phyloP scores from a whole-genome alignment of 1,284 basidiomycete genomes.

The Leccinum proliferum region DNA sequence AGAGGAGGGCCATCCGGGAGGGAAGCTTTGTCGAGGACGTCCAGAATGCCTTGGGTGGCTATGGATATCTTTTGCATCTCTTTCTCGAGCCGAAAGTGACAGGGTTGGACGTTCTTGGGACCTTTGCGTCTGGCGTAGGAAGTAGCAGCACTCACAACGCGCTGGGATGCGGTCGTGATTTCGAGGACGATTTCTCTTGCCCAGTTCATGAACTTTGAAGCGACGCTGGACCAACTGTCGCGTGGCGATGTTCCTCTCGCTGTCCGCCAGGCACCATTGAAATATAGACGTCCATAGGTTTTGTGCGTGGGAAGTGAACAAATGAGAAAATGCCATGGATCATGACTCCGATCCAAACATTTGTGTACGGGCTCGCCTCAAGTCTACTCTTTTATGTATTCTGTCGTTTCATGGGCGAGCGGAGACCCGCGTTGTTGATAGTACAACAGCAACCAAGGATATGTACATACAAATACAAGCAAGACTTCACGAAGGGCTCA shows the following conservation, averaged over 20 bases:
- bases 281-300: no score
- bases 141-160: background rate
- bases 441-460: background rate
- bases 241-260: background rate
- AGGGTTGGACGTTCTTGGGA: slow-evolving; percentile 1
- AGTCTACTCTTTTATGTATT: no score
- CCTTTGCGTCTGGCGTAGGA: slow-evolving; percentile 6
- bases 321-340: no score
- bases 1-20: slow-evolving; percentile 1
- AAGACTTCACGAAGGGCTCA: background rate
- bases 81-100: slow-evolving; percentile 12
- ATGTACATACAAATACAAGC: background rate
- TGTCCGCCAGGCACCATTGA: no score
- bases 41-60: slow-evolving; percentile 1
- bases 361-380: no score
- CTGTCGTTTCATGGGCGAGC: no score
- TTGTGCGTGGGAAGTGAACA: no score
- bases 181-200: slow-evolving; percentile 5
- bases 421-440: background rate
- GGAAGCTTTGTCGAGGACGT: slow-evolving; percentile 3
- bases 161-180: slow-evolving; percentile 2
- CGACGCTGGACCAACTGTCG: background rate
- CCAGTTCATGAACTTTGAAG: background rate
- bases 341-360: no score
- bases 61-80: slow-evolving; percentile 8